Conservation (phyloP, 83 land plant genomes). For the Diphasiastrum complanatum region DNA sequence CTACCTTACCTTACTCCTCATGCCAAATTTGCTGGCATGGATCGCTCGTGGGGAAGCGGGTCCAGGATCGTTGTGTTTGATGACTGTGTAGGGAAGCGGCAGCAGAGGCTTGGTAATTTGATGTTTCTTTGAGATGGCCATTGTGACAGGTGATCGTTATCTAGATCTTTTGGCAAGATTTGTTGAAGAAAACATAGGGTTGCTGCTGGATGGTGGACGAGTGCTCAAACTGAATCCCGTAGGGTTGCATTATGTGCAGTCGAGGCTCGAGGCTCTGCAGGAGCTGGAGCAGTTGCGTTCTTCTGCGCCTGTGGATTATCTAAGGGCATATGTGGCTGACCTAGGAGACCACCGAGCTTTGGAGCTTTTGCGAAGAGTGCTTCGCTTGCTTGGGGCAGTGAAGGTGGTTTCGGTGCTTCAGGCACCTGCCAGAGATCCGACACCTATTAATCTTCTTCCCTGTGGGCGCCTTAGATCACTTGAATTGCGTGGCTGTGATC, state of each 20-base stretch:
- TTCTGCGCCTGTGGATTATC: constrained; percentile 90
- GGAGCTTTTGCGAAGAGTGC: constrained; percentile 80
- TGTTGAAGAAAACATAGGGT: constrained; percentile 55
- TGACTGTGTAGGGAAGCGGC: too few relatives aligned
- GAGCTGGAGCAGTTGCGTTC: constrained; percentile 74
- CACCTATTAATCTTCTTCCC: constrained; percentile 56
- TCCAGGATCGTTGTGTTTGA: too few relatives aligned
- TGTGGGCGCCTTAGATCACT: constrained; percentile 56
- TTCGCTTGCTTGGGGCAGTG: constrained; percentile 57
- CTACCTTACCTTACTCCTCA: too few relatives aligned
- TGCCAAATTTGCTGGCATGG: too few relatives aligned
- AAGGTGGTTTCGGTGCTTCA: constrained; percentile 76
- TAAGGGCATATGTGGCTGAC: constrained; percentile 88
- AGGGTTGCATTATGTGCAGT: constrained; percentile 87
- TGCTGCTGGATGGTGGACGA: constrained; percentile 61
- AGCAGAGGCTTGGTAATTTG: too few relatives aligned
- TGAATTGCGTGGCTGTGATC: constrained; percentile 89
- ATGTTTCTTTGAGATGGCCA: too few relatives aligned
- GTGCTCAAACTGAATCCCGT: constrained; percentile 85
- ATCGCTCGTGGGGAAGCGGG: too few relatives aligned
- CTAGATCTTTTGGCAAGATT: constrained; percentile 70
- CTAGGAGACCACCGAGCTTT: constrained; percentile 92
- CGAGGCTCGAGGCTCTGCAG: constrained; percentile 71
- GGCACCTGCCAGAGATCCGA: constrained; percentile 62
- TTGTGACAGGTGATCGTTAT: constrained; percentile 92